Conservation (phyloP, 2,329 filamentous ascomycete genomes). For the Alternaria sp. region DNA sequence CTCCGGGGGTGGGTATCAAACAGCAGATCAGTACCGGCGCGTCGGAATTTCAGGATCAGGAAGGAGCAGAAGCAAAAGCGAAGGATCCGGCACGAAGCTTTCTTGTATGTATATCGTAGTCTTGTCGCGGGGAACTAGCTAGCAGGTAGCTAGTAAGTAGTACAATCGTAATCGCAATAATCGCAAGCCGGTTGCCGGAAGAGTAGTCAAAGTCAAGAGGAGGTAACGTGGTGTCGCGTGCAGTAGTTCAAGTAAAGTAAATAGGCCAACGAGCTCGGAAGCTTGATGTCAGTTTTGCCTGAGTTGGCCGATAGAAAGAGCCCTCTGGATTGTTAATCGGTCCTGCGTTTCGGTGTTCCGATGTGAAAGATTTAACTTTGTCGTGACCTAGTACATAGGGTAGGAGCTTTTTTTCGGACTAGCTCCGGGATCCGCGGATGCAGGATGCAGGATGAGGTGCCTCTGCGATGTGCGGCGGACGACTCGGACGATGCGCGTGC, state of each 20-base stretch:
- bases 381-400: not conserved
- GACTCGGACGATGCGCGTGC: not conserved
- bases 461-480: not conserved
- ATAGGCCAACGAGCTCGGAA: not conserved
- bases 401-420: not conserved
- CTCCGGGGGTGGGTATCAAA: not conserved
- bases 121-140: too few relatives aligned
- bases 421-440: conserved; percentile 15
- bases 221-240: not conserved
- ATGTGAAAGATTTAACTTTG: not conserved
- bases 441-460: not conserved
- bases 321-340: not conserved
- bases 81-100: not conserved
- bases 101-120: not conserved
- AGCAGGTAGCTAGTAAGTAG: too few relatives aligned
- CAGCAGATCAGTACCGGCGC: not conserved
- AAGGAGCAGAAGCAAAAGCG: not conserved
- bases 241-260: not conserved
- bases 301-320: not conserved
- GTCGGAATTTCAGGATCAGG: not conserved
- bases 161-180: not conserved
- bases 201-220: not conserved
- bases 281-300: not conserved
- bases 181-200: not conserved
- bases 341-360: not conserved